A percentile compares a stretch with the other conserved stretches of the same genome.
Evolutionary conservation across 2,329 filamentous ascomycete species (phyloP).

Genomic region (Fusarium solani-melongenae): DNA sequence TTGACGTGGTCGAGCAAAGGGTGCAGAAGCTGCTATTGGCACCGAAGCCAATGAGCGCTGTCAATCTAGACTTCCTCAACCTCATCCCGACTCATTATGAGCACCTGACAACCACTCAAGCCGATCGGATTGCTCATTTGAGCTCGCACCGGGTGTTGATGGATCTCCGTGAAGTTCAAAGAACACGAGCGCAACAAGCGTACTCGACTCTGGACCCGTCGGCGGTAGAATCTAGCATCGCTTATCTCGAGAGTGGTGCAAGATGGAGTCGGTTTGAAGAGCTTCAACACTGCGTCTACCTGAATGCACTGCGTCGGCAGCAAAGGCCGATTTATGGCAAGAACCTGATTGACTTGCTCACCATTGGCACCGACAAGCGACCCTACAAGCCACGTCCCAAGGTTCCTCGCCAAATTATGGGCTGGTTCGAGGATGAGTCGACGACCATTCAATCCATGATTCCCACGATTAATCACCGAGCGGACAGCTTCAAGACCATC

Average conservation of each 20-base stretch:
- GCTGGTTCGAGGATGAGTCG: constrained; percentile 81
- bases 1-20: constrained; percentile 76
- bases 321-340: constrained; percentile 85
- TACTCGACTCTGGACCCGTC: constrained; percentile 70
- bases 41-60: constrained; percentile 68
- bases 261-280: constrained; percentile 80
- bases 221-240: constrained; percentile 75
- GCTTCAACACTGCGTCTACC: constrained; percentile 81
- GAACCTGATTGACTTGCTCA: constrained; percentile 79
- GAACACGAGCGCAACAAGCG: constrained; percentile 66
- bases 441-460: constrained; percentile 73
- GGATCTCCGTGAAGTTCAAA: constrained; percentile 78
- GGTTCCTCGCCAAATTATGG: constrained; percentile 71
- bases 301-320: constrained; percentile 84
- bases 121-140: constrained; percentile 70
- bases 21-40: constrained; percentile 75
- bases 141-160: constrained; percentile 77
- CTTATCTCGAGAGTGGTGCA: constrained; percentile 77
- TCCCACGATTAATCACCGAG: constrained; percentile 78
- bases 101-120: constrained; percentile 64
- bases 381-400: constrained; percentile 70
- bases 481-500: constrained; percentile 76
- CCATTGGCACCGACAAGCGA: constrained; percentile 69
- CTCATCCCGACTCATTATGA: constrained; percentile 80
- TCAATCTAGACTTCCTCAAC: constrained; percentile 82